Base-by-base conservation (phyloP, 108 stramenopile species). In the Cylindrotheca closterium region DNA sequence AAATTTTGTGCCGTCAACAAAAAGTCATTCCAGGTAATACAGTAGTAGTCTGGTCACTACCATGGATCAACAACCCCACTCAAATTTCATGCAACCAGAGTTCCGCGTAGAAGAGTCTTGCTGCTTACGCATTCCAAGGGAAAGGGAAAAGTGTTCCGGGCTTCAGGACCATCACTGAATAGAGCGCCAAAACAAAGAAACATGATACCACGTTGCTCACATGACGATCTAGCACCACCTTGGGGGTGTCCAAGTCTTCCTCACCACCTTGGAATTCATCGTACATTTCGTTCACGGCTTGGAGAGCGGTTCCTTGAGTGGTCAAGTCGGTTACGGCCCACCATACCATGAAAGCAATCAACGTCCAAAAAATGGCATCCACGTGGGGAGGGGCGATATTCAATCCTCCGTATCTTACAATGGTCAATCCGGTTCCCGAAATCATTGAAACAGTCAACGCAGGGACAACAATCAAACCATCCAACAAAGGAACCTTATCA, bases 301-400 rank as follows among this genome's bases (percentile, higher is more conserved):
- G 55, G 10, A 80, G 65, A 4, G 83, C 65, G 1, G 54, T 65
- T 3, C 64, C 74, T 53, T 84, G 83, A 22, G 83, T 84, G 7
- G 83, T 73, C 51, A 84, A 61, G 62, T 84, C 83, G 4, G 80
- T 84, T 2, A 70, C 65, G n/a, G 68, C 83, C 78, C 80, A 81
- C 83, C 83, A 84, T 10, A 55, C 25, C 67, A 73, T 49, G 54
- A 84, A 84, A 4, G 63, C 60, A 37, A 84, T 70, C 33, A 84
- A 30, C 1, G 74, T 74, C 76, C 77, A 78, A 49, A 84, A 80
- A 26, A 77, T 71, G 10, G 72, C 74, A 30, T 51, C 63, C 8
- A 84, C 74, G 60, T 84, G 83, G 19, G 71, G 72, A 3, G 83
- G 83, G 26, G 83, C 83, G 62, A 68, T 73, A 34, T 70, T 71